phyloP scores from a whole-genome alignment of 2,329 filamentous ascomycete species.

The Trichoderma sp. region DNA sequence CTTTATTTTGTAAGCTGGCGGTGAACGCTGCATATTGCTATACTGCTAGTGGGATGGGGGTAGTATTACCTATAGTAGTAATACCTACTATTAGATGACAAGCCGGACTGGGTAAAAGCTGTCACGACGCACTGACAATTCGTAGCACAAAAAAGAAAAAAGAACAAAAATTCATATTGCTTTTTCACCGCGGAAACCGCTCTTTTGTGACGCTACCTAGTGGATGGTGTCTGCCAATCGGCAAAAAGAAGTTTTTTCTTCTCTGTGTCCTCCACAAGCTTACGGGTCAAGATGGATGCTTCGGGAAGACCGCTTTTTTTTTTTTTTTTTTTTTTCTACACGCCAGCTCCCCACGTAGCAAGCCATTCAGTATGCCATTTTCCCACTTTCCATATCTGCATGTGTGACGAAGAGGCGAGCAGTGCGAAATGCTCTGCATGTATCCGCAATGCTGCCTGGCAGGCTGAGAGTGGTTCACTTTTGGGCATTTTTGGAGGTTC shows the following conservation, averaged over 20 bases:
- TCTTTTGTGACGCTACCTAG: neutral
- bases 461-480: neutral
- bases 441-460: neutral
- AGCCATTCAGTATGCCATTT: neutral
- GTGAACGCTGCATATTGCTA: conserved; percentile 18
- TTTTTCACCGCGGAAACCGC: conserved; percentile 11
- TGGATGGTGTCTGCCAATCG: neutral
- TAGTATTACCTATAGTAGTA: neutral
- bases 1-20: conserved; percentile 3
- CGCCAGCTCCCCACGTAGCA: neutral
- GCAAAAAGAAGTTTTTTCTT: conserved; percentile 1
- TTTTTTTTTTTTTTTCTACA: neutral
- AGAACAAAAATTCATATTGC: neutral
- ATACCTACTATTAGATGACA: no score
- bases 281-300: conserved; percentile 17
- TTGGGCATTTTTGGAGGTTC: neutral
- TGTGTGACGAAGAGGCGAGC: neutral
- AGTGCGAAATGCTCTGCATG: neutral
- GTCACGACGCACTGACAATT: conserved; percentile 4
- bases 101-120: conserved; percentile 1
- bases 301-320: conserved; percentile 7
- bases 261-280: conserved; percentile 4
- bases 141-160: neutral
- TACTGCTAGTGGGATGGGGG: neutral
- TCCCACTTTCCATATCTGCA: neutral